These are phyloP conservation scores for Simplicillium sp. DNA, from an alignment of 2,329 filamentous ascomycete genomes.

Conservation along the genomic window DNA sequence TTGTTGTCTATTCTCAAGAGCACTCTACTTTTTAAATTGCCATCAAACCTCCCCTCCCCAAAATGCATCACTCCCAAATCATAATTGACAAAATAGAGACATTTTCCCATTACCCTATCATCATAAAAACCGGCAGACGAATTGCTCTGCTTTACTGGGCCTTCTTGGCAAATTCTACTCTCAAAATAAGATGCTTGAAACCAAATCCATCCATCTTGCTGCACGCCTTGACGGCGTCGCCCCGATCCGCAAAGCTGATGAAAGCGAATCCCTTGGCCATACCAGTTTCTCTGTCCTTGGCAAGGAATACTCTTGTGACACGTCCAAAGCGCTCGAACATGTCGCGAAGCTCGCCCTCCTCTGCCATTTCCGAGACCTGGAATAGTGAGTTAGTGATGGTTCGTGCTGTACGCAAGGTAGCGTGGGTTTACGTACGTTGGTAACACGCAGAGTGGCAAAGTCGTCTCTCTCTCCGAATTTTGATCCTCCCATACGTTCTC, in stretches of 20 bases:
- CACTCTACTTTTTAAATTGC: no score
- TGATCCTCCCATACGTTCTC: slow-evolving; percentile 72
- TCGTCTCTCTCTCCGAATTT: slow-evolving; percentile 94
- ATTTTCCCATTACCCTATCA: no score
- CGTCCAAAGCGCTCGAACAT: slow-evolving; percentile 97
- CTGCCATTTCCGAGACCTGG: slow-evolving; percentile 91
- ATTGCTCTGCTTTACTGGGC: slow-evolving; percentile 25
- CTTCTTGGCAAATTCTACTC: slow-evolving; percentile 83
- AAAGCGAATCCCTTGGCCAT: slow-evolving; percentile 98
- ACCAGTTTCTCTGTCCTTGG: slow-evolving; percentile 94
- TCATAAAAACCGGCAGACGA: no score
- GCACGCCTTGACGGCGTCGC: slow-evolving; percentile 85
- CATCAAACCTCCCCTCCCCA: no score
- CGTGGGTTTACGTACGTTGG: slow-evolving; percentile 64
- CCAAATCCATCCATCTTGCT: slow-evolving; percentile 96
- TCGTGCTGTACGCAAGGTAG: slow-evolving; percentile 6
- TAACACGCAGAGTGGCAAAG: slow-evolving; percentile 89
- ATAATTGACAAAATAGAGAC: no score
- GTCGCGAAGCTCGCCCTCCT: slow-evolving; percentile 89
- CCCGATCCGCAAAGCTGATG: slow-evolving; percentile 88
- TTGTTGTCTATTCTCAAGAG: no score
- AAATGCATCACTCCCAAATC: no score
- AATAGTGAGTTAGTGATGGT: slow-evolving; percentile 13
- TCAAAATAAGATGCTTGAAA: slow-evolving; percentile 78
- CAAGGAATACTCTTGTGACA: slow-evolving; percentile 93